Evolutionary conservation across 2,329 filamentous ascomycete genomes (phyloP).

Genomic region (Aspergillus sp.): DNA sequence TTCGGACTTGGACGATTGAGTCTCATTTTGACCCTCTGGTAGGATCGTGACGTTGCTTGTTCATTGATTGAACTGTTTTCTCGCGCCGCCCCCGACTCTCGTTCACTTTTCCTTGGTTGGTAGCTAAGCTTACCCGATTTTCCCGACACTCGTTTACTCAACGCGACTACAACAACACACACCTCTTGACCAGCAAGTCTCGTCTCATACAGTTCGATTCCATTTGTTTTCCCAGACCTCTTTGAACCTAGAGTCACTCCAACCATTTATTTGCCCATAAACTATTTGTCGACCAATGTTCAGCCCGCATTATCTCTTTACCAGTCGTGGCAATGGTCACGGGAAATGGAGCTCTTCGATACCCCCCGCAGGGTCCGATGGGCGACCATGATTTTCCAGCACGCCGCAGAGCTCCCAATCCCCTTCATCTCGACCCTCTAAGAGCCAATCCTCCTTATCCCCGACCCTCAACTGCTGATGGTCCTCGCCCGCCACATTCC

Average conservation of each 20-base stretch:
- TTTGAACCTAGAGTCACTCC: not conserved
- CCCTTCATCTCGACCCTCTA: conserved; percentile 30
- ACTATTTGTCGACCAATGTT: conserved; percentile 39
- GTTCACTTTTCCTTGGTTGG: conserved; percentile 15
- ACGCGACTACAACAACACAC: not conserved
- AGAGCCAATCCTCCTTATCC: conserved; percentile 28
- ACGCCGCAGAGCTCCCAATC: conserved; percentile 30
- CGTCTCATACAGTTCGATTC: conserved; percentile 8
- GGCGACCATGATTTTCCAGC: conserved; percentile 32
- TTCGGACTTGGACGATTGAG: conserved; percentile 15
- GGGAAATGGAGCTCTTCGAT: conserved; percentile 40
- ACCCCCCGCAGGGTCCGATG: conserved; percentile 26
- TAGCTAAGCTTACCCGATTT: conserved; percentile 12
- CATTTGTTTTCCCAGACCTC: not conserved
- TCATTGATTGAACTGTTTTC: conserved; percentile 16
- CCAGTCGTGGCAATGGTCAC: conserved; percentile 45
- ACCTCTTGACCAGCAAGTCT: conserved; percentile 11
- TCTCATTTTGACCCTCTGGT: conserved; percentile 27
- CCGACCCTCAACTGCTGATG: conserved; percentile 23
- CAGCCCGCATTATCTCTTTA: conserved; percentile 35
- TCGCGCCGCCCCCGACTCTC: conserved; percentile 10
- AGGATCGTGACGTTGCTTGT: conserved; percentile 27
- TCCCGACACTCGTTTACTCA: conserved; percentile 16
- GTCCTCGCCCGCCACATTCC: conserved; percentile 20
- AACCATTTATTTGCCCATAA: conserved; percentile 26